Conservation (phyloP, 139 green algal genomes). For the Tetratostichococcus sp. region DNA sequence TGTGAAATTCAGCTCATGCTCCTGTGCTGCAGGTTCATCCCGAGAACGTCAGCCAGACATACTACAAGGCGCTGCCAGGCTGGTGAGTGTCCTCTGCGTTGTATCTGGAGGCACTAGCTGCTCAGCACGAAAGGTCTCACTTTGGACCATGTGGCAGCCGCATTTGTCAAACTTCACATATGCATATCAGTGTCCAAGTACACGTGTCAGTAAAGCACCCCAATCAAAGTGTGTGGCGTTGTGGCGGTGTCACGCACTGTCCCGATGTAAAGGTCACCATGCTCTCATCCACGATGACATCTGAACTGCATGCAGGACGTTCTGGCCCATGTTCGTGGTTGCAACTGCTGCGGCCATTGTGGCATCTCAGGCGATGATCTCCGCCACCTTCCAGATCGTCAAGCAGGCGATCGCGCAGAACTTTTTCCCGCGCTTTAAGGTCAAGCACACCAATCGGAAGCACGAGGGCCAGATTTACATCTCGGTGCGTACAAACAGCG, state of each 20-base stretch:
- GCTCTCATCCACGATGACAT: no score
- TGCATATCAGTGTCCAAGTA: no score
- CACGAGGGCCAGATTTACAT: conserved; percentile 52
- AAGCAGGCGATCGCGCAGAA: conserved; percentile 30
- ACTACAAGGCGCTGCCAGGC: neutral
- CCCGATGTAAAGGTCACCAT: no score
- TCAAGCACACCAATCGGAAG: conserved; percentile 42
- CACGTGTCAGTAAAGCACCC: no score
- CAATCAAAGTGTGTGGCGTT: neutral
- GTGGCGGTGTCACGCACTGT: no score
- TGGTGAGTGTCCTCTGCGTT: neutral
- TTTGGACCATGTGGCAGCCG: no score
- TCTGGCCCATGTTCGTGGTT: conserved; percentile 50
- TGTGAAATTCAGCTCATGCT: no score
- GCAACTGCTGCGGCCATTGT: conserved; percentile 45
- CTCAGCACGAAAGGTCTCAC: no score
- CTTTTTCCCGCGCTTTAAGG: conserved; percentile 45
- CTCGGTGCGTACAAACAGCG: conserved; percentile 14
- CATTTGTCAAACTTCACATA: no score
- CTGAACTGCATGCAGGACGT: conserved; percentile 10
- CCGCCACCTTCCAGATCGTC: conserved; percentile 51
- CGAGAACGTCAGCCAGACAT: neutral
- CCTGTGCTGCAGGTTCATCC: neutral
- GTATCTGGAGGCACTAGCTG: no score
- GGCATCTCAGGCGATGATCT: conserved; percentile 44